Percentiles rank a stretch among this genome's conserved stretches.
These are phyloP conservation scores for Wickerhamomyces hampshirensis DNA, from an alignment of 805 yeast species.

Conservation along the genomic window DNA sequence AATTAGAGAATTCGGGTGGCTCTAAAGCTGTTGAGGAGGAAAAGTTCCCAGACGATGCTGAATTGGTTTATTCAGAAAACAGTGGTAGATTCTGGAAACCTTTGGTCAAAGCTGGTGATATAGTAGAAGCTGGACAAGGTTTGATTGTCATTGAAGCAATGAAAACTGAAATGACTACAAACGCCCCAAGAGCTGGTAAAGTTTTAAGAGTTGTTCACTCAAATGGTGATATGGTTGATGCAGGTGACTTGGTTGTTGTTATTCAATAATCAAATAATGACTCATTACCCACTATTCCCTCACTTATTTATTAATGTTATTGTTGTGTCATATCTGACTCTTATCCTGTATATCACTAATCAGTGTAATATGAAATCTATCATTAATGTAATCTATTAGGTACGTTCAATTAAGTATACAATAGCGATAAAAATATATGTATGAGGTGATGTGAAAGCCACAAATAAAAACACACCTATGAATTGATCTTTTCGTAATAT, in stretches of 20 bases:
- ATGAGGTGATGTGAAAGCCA: too few species aligned
- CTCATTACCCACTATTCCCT: too few species aligned
- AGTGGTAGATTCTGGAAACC: conserved; percentile 98
- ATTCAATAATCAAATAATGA: conserved; percentile 35
- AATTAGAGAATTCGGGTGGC: conserved; percentile 52
- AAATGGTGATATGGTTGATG: conserved; percentile 95
- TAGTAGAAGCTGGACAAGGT: conserved; percentile 69
- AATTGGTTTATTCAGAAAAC: conserved; percentile 84
- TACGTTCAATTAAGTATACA: too few species aligned
- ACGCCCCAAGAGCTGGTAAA: conserved; percentile 65
- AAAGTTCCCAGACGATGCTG: conserved; percentile 71
- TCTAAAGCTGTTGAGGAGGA: conserved; percentile 42
- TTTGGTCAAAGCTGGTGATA: conserved; percentile 72
- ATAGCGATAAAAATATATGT: too few species aligned
- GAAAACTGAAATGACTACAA: conserved; percentile 96
- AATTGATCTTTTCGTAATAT: conserved; percentile 55
- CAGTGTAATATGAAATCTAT: too few species aligned
- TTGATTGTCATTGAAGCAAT: conserved; percentile 92
- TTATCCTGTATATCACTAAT: too few species aligned
- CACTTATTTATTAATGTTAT: too few species aligned
- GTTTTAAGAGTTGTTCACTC: conserved; percentile 68
- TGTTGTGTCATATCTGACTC: neutral
- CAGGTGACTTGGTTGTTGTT: conserved; percentile 93
- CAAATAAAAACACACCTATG: neutral
- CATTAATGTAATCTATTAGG: too few species aligned